phyloP scores from a whole-genome alignment of 192 early-diverging fungal genomes.

The Paraglomus occultum region DNA sequence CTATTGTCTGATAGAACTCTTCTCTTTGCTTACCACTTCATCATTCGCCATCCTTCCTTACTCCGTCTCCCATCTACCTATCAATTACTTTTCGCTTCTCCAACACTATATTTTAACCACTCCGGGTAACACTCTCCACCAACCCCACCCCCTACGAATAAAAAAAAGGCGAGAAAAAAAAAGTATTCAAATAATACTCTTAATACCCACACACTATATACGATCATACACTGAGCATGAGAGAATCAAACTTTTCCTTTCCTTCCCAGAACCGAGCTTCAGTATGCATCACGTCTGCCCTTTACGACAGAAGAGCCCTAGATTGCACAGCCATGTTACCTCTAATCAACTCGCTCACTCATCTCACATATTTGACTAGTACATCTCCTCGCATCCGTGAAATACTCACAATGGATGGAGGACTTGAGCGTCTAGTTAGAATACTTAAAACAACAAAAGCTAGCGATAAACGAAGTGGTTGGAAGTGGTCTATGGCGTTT shows the following conservation, averaged over 20 bases:
- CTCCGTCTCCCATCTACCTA: no score
- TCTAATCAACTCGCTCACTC: conserved; percentile 83
- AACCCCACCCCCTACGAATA: no score
- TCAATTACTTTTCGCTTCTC: no score
- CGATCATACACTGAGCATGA: conserved; percentile 47
- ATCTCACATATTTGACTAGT: conserved; percentile 84
- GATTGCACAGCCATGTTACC: conserved; percentile 84
- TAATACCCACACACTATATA: no score
- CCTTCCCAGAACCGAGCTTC: conserved; percentile 76
- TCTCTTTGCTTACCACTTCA: no score
- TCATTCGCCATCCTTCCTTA: no score
- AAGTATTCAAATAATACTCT: no score
- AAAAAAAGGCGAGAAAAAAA: no score
- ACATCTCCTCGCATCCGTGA: conserved; percentile 78
- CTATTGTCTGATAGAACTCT: no score
- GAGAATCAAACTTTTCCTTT: conserved; percentile 81
- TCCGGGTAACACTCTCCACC: no score
- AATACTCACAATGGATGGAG: conserved; percentile 83
- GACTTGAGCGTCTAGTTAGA: conserved; percentile 81
- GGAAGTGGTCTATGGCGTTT: conserved; percentile 82
- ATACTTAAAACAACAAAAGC: conserved; percentile 70
- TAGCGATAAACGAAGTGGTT: conserved; percentile 67
- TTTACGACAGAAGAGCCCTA: conserved; percentile 96
- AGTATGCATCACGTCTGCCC: conserved; percentile 71
- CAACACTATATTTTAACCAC: no score